These are phyloP conservation scores for Saposhnikovia divaricata DNA, from an alignment of 129 eudicot genomes.

Conservation along the genomic window DNA sequence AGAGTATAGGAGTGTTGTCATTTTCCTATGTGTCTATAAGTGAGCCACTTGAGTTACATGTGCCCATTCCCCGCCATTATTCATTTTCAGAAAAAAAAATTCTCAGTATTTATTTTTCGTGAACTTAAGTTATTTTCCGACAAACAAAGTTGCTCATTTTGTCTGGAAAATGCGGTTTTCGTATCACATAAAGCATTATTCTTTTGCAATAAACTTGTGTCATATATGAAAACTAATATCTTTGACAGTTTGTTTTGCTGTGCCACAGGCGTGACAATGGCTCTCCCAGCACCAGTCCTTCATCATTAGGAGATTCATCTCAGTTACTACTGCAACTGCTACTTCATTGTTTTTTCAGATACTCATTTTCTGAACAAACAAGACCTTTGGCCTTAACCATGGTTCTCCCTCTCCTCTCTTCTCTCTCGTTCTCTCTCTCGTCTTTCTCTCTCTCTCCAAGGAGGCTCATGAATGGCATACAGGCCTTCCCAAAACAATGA, in stretches of 20 bases:
- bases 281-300: conserved; percentile 58
- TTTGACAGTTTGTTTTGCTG: conserved; percentile 99
- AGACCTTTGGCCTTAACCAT: conserved; percentile 83
- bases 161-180: too few relatives aligned
- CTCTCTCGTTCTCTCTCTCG: conserved; percentile 11
- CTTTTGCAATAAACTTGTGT: background rate
- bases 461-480: conserved; percentile 23
- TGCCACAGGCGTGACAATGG: conserved; percentile 96
- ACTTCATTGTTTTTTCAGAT: conserved; percentile 19
- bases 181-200: too few relatives aligned
- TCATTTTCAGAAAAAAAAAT: too few relatives aligned
- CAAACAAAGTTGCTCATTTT: too few relatives aligned
- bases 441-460: conserved; percentile 21
- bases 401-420: conserved; percentile 41
- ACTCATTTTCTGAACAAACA: conserved; percentile 19
- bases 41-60: too few relatives aligned
- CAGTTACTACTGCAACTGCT: background rate
- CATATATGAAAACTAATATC: conserved; percentile 44
- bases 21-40: too few relatives aligned
- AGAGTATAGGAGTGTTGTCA: too few relatives aligned
- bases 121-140: too few relatives aligned
- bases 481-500: conserved; percentile 33
- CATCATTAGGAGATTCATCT: conserved; percentile 68
- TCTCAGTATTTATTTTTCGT: too few relatives aligned
- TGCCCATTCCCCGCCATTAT: too few relatives aligned